These are phyloP conservation scores for Funneliformis caledonium DNA, from an alignment of 371 early-diverging fungal species.

Conservation along the genomic window DNA sequence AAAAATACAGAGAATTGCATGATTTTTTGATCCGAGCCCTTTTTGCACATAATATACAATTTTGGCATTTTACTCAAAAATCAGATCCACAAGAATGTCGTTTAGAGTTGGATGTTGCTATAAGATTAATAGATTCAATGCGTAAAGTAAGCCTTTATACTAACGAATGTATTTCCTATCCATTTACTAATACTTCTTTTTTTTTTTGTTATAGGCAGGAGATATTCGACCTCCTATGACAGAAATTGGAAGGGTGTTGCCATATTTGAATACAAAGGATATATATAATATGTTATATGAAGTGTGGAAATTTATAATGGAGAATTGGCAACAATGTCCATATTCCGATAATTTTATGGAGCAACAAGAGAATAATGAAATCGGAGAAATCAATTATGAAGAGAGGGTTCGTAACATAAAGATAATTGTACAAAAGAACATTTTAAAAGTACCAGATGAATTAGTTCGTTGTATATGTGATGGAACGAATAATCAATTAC, in stretches of 20 bases:
- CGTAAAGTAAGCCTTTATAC: not conserved
- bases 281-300: slow-evolving; percentile 21
- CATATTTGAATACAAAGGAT: slow-evolving; percentile 10
- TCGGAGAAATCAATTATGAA: not conserved
- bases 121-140: slow-evolving; percentile 10
- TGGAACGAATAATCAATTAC: not conserved
- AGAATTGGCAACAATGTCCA: slow-evolving; percentile 31
- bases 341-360: not conserved
- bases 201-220: not conserved
- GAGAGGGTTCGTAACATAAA: not conserved
- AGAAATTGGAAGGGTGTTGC: not conserved
- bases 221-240: slow-evolving; percentile 12
- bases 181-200: not conserved
- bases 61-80: slow-evolving; percentile 12
- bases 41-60: slow-evolving; percentile 2
- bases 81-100: not conserved
- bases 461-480: not conserved
- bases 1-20: not conserved
- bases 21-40: not conserved
- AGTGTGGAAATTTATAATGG: slow-evolving; percentile 24
- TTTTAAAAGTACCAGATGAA: slow-evolving; percentile 10
- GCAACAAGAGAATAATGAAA: not conserved
- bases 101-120: slow-evolving; percentile 8
- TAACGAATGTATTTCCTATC: not conserved
- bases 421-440: slow-evolving; percentile 18